Conservation (phyloP, 2,329 filamentous ascomycete genomes). For the Ascochyta koolunga region DNA sequence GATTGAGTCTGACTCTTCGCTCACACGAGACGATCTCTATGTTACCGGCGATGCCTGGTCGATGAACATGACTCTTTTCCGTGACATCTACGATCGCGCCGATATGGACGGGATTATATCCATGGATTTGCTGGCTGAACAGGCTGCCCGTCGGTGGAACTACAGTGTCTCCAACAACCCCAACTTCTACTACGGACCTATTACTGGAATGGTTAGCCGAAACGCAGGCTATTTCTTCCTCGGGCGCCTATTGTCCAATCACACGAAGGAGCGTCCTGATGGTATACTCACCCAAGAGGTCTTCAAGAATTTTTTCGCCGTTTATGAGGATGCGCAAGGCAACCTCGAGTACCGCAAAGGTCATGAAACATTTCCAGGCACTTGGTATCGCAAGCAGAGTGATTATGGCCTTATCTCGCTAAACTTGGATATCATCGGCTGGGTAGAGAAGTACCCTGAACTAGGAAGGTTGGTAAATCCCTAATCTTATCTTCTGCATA, state of each 20-base stretch:
- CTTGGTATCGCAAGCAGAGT: constrained; percentile 56
- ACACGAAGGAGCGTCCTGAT: constrained; percentile 20
- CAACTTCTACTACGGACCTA: constrained; percentile 61
- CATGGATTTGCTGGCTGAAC: constrained; percentile 31
- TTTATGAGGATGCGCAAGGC: constrained; percentile 50
- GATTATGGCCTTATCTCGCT: constrained; percentile 55
- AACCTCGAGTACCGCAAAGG: constrained; percentile 51
- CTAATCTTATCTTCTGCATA: not conserved
- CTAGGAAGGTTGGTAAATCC: constrained; percentile 23
- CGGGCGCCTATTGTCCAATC: constrained; percentile 42
- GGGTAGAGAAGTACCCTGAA: constrained; percentile 22
- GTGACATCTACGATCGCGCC: constrained; percentile 50
- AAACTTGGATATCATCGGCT: constrained; percentile 26
- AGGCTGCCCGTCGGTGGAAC: constrained; percentile 50
- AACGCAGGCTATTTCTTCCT: constrained; percentile 51
- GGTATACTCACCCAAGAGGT: constrained; percentile 31
- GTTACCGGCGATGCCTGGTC: constrained; percentile 46
- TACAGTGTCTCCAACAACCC: constrained; percentile 59
- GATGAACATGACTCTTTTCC: constrained; percentile 53
- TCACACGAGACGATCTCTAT: constrained; percentile 53
- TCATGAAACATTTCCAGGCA: constrained; percentile 59
- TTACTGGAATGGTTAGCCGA: constrained; percentile 57
- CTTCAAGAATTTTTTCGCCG: constrained; percentile 56
- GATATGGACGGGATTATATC: constrained; percentile 23
- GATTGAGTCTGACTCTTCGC: constrained; percentile 50